Percentiles rank a stretch among this genome's conserved stretches.
phyloP scores from a whole-genome alignment of 495 filamentous ascomycete species.

The Lindgomyces ingoldianus region DNA sequence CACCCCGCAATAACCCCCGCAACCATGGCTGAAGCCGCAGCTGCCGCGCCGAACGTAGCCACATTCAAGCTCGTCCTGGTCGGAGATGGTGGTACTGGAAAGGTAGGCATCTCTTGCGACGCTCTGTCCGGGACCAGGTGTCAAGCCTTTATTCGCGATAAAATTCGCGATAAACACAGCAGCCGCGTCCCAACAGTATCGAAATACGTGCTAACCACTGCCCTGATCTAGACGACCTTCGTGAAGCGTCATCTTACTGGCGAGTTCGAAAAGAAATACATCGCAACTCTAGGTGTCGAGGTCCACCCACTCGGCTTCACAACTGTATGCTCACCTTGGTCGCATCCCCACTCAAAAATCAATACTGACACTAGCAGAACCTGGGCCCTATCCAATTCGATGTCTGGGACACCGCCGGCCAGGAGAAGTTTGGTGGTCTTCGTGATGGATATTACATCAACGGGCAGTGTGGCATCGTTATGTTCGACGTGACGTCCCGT shows the following conservation, averaged over 20 bases:
- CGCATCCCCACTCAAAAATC: neutral
- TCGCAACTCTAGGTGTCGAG: conserved; percentile 98
- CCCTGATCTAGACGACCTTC: conserved; percentile 83
- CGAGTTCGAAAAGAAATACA: conserved; percentile 99
- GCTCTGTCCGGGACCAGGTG: neutral
- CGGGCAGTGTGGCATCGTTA: conserved; percentile 99
- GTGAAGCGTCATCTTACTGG: conserved; percentile 99
- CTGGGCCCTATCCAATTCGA: conserved; percentile 96
- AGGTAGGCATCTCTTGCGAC: conserved; percentile 61
- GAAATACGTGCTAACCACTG: conserved; percentile 12
- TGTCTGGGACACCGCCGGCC: conserved; percentile 99
- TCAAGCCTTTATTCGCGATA: conserved; percentile 1
- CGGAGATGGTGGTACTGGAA: conserved; percentile 99
- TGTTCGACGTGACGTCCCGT: conserved; percentile 99
- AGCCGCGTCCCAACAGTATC: conserved; percentile 26
- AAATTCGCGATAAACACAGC: conserved; percentile 13
- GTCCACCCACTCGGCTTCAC: conserved; percentile 94
- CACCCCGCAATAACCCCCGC: conserved; percentile 40
- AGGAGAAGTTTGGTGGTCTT: conserved; percentile 99
- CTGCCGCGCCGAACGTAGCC: conserved; percentile 47
- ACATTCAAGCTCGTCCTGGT: conserved; percentile 99
- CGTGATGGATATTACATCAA: conserved; percentile 99
- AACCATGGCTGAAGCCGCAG: conserved; percentile 47
- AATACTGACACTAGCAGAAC: conserved; percentile 62
- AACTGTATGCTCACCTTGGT: conserved; percentile 63